These are phyloP conservation scores for Rutstroemia sp. DNA, from an alignment of 2,329 filamentous ascomycete genomes.

Conservation along the genomic window DNA sequence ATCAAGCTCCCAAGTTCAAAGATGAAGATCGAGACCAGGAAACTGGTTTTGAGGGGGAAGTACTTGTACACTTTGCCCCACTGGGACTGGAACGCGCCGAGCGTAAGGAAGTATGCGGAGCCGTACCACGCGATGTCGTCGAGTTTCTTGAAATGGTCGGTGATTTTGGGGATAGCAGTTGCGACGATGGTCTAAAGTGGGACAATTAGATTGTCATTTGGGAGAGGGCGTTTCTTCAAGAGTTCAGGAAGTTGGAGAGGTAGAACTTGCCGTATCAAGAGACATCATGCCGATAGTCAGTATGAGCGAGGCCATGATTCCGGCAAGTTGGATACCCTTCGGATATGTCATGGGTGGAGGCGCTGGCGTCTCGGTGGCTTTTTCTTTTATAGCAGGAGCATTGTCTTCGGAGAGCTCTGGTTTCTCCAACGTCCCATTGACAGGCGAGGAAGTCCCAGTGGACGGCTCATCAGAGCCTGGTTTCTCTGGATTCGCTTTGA, in stretches of 20 bases:
- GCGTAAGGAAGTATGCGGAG: slow-evolving; percentile 44
- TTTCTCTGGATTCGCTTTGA: too few relatives aligned
- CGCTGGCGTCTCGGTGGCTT: too few relatives aligned
- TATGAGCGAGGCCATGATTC: slow-evolving; percentile 40
- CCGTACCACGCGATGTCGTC: slow-evolving; percentile 50
- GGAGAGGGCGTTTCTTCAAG: neutral
- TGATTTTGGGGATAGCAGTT: slow-evolving; percentile 50
- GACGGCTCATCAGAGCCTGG: too few relatives aligned
- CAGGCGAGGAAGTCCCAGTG: too few relatives aligned
- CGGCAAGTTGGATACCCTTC: slow-evolving; percentile 22
- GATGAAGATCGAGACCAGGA: slow-evolving; percentile 28
- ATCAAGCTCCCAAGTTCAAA: slow-evolving; percentile 34
- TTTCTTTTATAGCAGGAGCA: too few relatives aligned
- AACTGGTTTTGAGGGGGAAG: slow-evolving; percentile 29
- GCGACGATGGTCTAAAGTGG: slow-evolving; percentile 22
- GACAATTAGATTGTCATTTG: too few relatives aligned
- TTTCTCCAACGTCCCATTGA: too few relatives aligned
- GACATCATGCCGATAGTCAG: slow-evolving; percentile 39
- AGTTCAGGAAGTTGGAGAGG: neutral
- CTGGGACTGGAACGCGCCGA: slow-evolving; percentile 30
- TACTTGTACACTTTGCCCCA: slow-evolving; percentile 30
- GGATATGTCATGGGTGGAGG: slow-evolving; percentile 16
- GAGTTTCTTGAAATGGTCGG: slow-evolving; percentile 42
- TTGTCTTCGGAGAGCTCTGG: too few relatives aligned
- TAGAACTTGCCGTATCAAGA: slow-evolving; percentile 39